Percentiles rank a stretch among this genome's conserved stretches.
Evolutionary conservation across 768 basidiomycete genomes (phyloP).

Genomic region (Trametes cinnabarina): DNA sequence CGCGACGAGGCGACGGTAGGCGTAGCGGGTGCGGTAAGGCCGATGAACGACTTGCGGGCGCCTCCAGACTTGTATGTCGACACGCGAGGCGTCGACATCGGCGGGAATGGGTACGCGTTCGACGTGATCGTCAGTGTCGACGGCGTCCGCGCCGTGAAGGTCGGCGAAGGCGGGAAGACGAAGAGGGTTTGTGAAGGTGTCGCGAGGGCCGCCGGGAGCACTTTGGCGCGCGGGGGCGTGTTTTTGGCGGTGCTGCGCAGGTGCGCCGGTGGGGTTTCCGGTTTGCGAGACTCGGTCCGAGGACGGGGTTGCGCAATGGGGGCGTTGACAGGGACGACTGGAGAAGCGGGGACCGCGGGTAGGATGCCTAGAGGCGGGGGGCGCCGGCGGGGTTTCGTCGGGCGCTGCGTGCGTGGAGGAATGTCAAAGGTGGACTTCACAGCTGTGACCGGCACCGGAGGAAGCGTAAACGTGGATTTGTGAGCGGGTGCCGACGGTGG

Average conservation of each 20-base stretch:
- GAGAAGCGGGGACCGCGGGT: conserved; percentile 73
- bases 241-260: conserved; percentile 34
- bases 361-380: conserved; percentile 61
- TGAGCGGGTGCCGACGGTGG: conserved; percentile 32
- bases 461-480: conserved; percentile 58
- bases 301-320: conserved; percentile 41
- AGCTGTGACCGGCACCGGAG: conserved; percentile 53
- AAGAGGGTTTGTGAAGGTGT: conserved; percentile 83
- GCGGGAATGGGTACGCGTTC: conserved; percentile 58
- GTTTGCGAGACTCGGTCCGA: conserved; percentile 55
- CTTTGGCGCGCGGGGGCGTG: conserved; percentile 22
- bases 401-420: conserved; percentile 27
- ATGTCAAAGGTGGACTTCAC: conserved; percentile 51
- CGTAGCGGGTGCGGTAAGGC: conserved; percentile 61
- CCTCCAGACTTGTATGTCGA: conserved; percentile 66
- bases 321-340: conserved; percentile 51
- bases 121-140: conserved; percentile 82
- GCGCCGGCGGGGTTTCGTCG: conserved; percentile 53
- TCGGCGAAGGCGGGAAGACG: conserved; percentile 81
- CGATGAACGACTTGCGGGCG: conserved; percentile 72
- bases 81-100: conserved; percentile 63
- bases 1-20: conserved; percentile 82
- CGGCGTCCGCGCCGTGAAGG: conserved; percentile 55
- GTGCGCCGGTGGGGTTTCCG: conserved; percentile 55
- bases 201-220: conserved; percentile 26